These are phyloP conservation scores for Neurospora intermedia DNA, from an alignment of 495 filamentous ascomycete genomes.

Conservation along the genomic window DNA sequence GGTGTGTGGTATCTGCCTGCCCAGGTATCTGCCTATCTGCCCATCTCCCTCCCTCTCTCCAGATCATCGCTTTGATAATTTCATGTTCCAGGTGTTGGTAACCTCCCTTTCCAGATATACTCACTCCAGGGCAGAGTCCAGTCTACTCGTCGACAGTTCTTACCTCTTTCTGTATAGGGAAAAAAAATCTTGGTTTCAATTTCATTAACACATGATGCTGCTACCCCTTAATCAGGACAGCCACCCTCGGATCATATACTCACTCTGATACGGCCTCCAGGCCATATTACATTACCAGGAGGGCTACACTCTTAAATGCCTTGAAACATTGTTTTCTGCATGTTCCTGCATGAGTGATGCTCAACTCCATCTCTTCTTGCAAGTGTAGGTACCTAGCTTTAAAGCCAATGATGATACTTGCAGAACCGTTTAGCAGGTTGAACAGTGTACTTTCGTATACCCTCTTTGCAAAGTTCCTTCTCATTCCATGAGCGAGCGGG, in stretches of 20 bases:
- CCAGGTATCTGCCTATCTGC: background rate
- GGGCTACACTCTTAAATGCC: no score
- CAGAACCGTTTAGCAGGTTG: no score
- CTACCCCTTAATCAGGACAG: background rate
- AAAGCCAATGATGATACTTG: no score
- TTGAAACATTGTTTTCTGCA: background rate
- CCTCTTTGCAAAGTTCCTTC: no score
- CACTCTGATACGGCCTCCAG: background rate
- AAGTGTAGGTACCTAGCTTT: no score
- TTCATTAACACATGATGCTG: background rate
- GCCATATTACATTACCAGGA: background rate
- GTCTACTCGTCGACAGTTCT: no score
- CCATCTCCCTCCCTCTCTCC: background rate
- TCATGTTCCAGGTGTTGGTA: background rate
- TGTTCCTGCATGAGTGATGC: background rate
- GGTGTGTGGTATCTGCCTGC: background rate
- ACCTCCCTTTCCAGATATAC: background rate
- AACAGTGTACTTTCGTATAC: no score
- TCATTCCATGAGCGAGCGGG: no score
- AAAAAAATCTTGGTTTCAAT: no score
- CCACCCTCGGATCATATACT: background rate
- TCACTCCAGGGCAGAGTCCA: no score
- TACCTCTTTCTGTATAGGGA: no score
- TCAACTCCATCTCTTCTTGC: background rate
- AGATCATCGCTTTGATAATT: background rate